Evolutionary conservation across 83 land plant genomes (phyloP).

Genomic region (Picea engelmannii): DNA sequence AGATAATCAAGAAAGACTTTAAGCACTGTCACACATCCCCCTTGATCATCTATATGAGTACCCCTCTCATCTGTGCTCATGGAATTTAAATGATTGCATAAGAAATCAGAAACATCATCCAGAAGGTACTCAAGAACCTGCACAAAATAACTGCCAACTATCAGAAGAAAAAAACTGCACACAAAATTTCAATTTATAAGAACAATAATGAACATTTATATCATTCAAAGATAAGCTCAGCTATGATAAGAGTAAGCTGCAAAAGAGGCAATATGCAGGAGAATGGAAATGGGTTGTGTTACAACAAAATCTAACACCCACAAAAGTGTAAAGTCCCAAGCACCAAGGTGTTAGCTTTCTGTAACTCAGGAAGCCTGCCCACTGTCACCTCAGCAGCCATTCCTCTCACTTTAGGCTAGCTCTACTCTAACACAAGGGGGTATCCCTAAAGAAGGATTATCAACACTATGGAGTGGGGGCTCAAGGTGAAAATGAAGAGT

Average conservation of each 20-base stretch:
- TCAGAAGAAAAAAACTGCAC: neutral
- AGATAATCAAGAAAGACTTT: slow-evolving; percentile 77
- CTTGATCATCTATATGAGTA: slow-evolving; percentile 14
- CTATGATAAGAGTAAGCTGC: neutral
- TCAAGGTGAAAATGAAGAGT: too few species aligned
- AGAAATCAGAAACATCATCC: slow-evolving; percentile 91
- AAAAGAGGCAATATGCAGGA: neutral
- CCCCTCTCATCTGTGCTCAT: slow-evolving; percentile 10
- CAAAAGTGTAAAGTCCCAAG: too few species aligned
- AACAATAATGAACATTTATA: neutral
- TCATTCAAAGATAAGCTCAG: neutral
- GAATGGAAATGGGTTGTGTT: too few species aligned
- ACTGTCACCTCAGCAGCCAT: too few species aligned
- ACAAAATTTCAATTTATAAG: neutral
- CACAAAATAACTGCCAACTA: neutral
- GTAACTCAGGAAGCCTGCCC: too few species aligned
- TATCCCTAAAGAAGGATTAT: too few species aligned
- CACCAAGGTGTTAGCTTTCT: too few species aligned
- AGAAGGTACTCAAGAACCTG: slow-evolving; percentile 91
- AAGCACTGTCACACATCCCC: slow-evolving; percentile 59
- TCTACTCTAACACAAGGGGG: too few species aligned
- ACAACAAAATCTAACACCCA: too few species aligned
- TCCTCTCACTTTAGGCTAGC: too few species aligned
- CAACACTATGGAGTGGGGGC: too few species aligned
- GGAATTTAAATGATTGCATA: slow-evolving; percentile 38